Evolutionary conservation across 495 filamentous ascomycete genomes (phyloP).

Genomic region (Neurospora tetrasperma): DNA sequence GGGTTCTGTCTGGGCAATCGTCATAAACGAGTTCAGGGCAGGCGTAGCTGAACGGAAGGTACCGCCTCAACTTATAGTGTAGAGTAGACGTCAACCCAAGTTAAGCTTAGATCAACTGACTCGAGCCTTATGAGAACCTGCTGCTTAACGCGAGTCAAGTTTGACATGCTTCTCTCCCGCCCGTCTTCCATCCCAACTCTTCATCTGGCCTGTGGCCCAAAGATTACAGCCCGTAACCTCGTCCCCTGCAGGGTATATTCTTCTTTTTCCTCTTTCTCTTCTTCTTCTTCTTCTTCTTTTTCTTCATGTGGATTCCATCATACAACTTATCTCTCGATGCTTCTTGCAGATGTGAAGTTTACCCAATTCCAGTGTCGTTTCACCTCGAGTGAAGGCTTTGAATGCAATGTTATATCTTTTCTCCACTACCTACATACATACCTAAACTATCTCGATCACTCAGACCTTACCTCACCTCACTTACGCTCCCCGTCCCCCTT

Average conservation of each 20-base stretch:
- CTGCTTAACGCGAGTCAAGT: background rate
- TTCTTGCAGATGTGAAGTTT: background rate
- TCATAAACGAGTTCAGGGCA: background rate
- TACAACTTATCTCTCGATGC: background rate
- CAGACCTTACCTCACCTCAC: constrained; percentile 20
- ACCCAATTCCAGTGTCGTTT: background rate
- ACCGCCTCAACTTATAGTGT: background rate
- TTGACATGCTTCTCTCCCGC: background rate
- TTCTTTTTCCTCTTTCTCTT: background rate
- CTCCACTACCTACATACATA: background rate
- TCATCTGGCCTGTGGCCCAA: background rate
- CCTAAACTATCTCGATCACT: background rate
- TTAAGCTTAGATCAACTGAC: background rate
- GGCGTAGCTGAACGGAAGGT: background rate
- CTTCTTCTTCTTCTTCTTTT: background rate
- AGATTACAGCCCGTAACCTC: background rate
- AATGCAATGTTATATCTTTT: background rate
- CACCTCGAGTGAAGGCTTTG: background rate
- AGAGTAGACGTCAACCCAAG: background rate
- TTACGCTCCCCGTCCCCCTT: constrained; percentile 13
- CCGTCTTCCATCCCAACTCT: background rate
- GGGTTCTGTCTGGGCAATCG: background rate
- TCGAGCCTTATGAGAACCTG: background rate
- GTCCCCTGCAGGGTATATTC: background rate
- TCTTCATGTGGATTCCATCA: background rate